A percentile compares a stretch with the other conserved stretches of the same genome.
phyloP scores from a whole-genome alignment of 495 filamentous ascomycete species.

The Penicillium ochrochloron region DNA sequence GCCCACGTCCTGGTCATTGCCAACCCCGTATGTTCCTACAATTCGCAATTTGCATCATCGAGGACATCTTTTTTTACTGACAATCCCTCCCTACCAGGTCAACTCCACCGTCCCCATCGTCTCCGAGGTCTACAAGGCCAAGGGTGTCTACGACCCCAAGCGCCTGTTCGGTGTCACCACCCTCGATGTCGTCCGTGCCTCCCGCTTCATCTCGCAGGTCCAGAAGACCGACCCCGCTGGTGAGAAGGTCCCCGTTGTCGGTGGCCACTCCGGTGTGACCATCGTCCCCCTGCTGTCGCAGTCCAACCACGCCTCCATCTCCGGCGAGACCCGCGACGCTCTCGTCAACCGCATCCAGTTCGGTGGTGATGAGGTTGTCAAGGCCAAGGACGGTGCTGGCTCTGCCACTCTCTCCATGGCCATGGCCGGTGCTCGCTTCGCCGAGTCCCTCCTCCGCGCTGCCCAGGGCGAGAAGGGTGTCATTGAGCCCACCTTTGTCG shows the following conservation, averaged over 20 bases:
- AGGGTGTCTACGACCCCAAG: slow-evolving; percentile 96
- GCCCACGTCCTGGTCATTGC: slow-evolving; percentile 97
- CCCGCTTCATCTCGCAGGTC: slow-evolving; percentile 93
- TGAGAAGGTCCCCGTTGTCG: slow-evolving; percentile 94
- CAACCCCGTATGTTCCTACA: slow-evolving; percentile 71
- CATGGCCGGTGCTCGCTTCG: slow-evolving; percentile 96
- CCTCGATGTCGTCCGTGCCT: slow-evolving; percentile 96
- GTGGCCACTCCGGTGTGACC: slow-evolving; percentile 96
- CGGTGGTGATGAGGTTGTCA: slow-evolving; percentile 98
- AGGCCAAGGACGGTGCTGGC: slow-evolving; percentile 97
- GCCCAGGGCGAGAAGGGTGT: slow-evolving; percentile 93
- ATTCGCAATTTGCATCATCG: neutral
- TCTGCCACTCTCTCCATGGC: slow-evolving; percentile 99
- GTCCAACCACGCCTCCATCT: slow-evolving; percentile 82
- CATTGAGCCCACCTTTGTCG: slow-evolving; percentile 94
- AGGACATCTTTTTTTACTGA: neutral
- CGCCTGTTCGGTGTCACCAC: slow-evolving; percentile 99
- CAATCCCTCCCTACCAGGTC: slow-evolving; percentile 50
- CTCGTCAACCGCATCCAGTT: slow-evolving; percentile 97
- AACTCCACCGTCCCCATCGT: slow-evolving; percentile 99
- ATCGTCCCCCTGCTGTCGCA: slow-evolving; percentile 98
- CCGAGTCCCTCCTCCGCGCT: slow-evolving; percentile 91
- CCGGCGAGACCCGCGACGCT: slow-evolving; percentile 70
- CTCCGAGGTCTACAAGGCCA: slow-evolving; percentile 93
- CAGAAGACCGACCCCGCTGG: slow-evolving; percentile 85